Base-by-base conservation (phyloP, 116 monocot species). In the Trichopus zeylanicus region DNA sequence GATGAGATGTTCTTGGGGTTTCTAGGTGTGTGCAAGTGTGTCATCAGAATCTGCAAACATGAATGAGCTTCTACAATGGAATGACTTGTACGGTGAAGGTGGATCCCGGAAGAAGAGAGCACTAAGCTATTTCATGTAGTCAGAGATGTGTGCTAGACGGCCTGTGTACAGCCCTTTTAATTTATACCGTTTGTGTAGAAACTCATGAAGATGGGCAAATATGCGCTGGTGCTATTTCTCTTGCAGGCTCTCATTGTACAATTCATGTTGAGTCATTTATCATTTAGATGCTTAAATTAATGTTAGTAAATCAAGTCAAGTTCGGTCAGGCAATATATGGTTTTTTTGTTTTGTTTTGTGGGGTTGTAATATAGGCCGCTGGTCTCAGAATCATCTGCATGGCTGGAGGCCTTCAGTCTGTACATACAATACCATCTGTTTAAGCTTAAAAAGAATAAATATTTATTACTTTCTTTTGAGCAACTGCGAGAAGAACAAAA, bases 71-170 rank as follows among this genome's bases (percentile, higher is more conserved):
- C 51, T 74, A 25, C 84, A 92, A 31, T 92, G 92, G 92, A 92
- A 92, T 51, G 87, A 92, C 30, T 26, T 84, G n/a, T 92, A 87
- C 42, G 92, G 87, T 2, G 92, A 92, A 72, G 92, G 92, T 23
- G 92, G 92, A 38, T 92, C 92, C 2, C 73, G 87, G 67, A 87
- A 81, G 76, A 92, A 81, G 70, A 81, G 62, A 57, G 71, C 78
- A 13, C 76, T 87, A 28, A 87, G 84, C 72, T 92, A 87, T 51
- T 87, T 87, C 53, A 87, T 87, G 87, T 92, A 78, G 75, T 46
- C 62, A 48, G 46, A 4, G 51, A 21, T 19, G 4, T 19, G 4
- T 25, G 33, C 26, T 5, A 46, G 28, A n/a, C 23, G 26, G 16
- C 22, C 22, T 16, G 21, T 67, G 55, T 61, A 73, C 61, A 54